Evolutionary conservation across 2,329 filamentous ascomycete species (phyloP).

Genomic region (Aureobasidium musti): DNA sequence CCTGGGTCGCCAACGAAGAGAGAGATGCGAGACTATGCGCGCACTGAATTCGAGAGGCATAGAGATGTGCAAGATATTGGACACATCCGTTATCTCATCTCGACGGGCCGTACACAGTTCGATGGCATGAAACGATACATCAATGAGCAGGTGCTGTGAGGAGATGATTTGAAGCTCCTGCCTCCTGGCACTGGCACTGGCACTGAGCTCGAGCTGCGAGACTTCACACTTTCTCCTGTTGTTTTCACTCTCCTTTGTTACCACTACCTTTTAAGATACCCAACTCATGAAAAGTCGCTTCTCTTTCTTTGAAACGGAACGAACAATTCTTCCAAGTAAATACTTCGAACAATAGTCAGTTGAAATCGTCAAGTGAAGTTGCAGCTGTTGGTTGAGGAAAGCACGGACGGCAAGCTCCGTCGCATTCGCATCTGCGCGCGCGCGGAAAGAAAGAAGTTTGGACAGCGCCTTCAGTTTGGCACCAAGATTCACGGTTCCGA

Average conservation of each 20-base stretch:
- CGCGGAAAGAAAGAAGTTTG: constrained; percentile 1
- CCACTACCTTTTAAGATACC: constrained; percentile 1
- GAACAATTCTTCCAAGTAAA: not conserved
- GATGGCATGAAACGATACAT: constrained; percentile 52
- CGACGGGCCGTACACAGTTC: constrained; percentile 54
- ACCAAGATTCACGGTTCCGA: not conserved
- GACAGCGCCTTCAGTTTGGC: not conserved
- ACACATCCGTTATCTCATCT: constrained; percentile 54
- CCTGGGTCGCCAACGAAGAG: constrained; percentile 42
- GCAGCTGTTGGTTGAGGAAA: not conserved
- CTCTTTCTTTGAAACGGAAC: not conserved
- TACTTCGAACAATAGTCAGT: not conserved
- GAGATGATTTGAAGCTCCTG: not conserved
- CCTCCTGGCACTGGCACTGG: not conserved
- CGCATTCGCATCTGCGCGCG: not conserved
- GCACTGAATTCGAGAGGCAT: constrained; percentile 53
- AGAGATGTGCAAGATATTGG: constrained; percentile 50
- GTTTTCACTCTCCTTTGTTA: not conserved
- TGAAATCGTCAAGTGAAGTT: not conserved
- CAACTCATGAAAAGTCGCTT: not conserved
- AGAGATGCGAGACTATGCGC: constrained; percentile 53
- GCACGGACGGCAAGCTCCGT: constrained; percentile 9
- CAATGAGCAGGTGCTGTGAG: constrained; percentile 39
- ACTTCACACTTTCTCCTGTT: not conserved
- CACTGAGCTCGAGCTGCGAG: not conserved